These are phyloP conservation scores for Russula earlei DNA, from an alignment of 768 basidiomycete genomes.

Conservation along the genomic window DNA sequence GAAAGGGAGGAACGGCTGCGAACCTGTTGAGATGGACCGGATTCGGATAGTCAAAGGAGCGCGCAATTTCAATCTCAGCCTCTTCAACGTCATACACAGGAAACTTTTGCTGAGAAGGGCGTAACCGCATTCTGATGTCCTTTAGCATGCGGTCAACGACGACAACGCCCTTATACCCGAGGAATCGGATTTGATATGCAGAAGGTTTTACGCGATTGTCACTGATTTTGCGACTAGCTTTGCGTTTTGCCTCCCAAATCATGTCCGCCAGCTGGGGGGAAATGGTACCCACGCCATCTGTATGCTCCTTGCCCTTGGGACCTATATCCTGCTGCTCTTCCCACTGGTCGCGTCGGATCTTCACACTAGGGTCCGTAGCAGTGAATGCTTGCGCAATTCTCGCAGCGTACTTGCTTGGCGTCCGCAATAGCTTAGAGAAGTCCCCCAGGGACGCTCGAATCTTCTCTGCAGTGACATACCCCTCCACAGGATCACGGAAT, in stretches of 20 bases:
- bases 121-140: constrained; percentile 59
- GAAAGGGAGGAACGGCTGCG: neutral
- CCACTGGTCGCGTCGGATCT: constrained; percentile 49
- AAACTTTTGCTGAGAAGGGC: constrained; percentile 74
- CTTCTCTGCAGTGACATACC: constrained; percentile 40
- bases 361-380: constrained; percentile 66
- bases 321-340: constrained; percentile 51
- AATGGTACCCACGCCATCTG: constrained; percentile 78
- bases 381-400: constrained; percentile 79
- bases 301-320: constrained; percentile 33
- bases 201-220: neutral
- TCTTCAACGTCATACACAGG: constrained; percentile 36
- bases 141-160: constrained; percentile 49
- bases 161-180: constrained; percentile 77
- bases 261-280: constrained; percentile 44
- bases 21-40: constrained; percentile 67
- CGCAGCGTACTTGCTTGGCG: constrained; percentile 75
- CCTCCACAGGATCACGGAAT: constrained; percentile 40
- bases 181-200: constrained; percentile 72
- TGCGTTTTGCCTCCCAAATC: constrained; percentile 52
- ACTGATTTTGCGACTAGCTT: constrained; percentile 21
- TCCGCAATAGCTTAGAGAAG: constrained; percentile 37
- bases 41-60: constrained; percentile 50
- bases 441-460: constrained; percentile 63
- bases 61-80: constrained; percentile 64